Evolutionary conservation across 140 eudicot genomes (phyloP).

Genomic region (Ambrosia hybrid): DNA sequence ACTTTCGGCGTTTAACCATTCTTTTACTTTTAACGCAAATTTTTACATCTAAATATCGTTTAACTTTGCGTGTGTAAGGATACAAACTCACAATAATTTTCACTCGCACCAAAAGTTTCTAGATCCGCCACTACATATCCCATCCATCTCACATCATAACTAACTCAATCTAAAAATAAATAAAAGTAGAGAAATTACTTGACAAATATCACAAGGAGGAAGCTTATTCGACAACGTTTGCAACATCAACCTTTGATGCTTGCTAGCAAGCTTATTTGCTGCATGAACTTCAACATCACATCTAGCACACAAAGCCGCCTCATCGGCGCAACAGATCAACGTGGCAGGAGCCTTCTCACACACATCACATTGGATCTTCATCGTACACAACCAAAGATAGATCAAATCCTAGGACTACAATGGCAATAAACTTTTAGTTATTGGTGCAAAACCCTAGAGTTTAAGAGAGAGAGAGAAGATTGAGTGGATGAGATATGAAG

Average conservation of each 20-base stretch:
- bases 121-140: too few relatives aligned
- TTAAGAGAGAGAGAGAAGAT: constrained; percentile 14
- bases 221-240: constrained; percentile 74
- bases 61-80: too few relatives aligned
- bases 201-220: constrained; percentile 95
- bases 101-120: too few relatives aligned
- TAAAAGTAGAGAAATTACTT: constrained; percentile 41
- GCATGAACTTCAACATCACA: constrained; percentile 95
- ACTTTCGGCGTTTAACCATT: too few relatives aligned
- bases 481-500: constrained; percentile 15
- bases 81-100: too few relatives aligned
- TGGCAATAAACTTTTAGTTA: background rate
- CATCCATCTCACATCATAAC: too few relatives aligned
- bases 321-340: constrained; percentile 96
- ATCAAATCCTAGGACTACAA: too few relatives aligned
- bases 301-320: constrained; percentile 84
- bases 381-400: background rate
- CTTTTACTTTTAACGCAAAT: too few relatives aligned
- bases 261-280: constrained; percentile 95
- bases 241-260: constrained; percentile 81
- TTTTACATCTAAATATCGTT: too few relatives aligned
- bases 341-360: constrained; percentile 96
- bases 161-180: too few relatives aligned
- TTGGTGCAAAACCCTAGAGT: constrained; percentile 1
- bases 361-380: constrained; percentile 99